phyloP scores from a whole-genome alignment of 441 rosid genomes.

The Hura crepitans region DNA sequence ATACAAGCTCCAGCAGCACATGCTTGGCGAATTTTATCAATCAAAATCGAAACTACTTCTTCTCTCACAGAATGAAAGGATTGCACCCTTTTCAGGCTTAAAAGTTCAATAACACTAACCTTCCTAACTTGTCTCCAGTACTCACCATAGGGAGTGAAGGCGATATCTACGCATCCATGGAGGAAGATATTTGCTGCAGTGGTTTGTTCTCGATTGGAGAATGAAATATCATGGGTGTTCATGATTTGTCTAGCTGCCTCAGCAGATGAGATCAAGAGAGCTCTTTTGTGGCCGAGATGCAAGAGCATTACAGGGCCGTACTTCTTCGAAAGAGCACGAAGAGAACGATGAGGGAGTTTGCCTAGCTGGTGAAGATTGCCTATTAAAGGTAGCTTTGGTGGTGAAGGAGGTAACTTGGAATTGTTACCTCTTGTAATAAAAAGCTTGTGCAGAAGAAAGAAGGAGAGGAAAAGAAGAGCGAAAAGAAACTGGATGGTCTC shows the following conservation, averaged over 20 bases:
- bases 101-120: conserved; percentile 32
- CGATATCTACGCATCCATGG: conserved; percentile 31
- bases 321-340: conserved; percentile 29
- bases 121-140: conserved; percentile 42
- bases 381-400: conserved; percentile 35
- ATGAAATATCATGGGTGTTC: conserved; percentile 30
- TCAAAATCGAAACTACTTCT: conserved; percentile 25
- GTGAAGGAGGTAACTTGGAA: conserved; percentile 40
- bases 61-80: conserved; percentile 34
- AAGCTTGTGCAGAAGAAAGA: conserved; percentile 9
- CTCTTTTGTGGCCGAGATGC: conserved; percentile 30
- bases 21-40: conserved; percentile 13
- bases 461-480: neutral
- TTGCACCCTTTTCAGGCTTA: conserved; percentile 31
- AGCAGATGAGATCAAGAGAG: conserved; percentile 37
- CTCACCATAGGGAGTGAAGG: conserved; percentile 37
- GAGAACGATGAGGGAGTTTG: conserved; percentile 36
- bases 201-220: conserved; percentile 31
- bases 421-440: conserved; percentile 11
- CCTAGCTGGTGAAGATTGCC: conserved; percentile 46
- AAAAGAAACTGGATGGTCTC: conserved; percentile 2
- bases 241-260: conserved; percentile 32
- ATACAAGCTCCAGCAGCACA: neutral
- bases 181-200: conserved; percentile 28
- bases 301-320: conserved; percentile 41